phyloP scores from a whole-genome alignment of 331 rosid genomes.

The Quercus tomentella region DNA sequence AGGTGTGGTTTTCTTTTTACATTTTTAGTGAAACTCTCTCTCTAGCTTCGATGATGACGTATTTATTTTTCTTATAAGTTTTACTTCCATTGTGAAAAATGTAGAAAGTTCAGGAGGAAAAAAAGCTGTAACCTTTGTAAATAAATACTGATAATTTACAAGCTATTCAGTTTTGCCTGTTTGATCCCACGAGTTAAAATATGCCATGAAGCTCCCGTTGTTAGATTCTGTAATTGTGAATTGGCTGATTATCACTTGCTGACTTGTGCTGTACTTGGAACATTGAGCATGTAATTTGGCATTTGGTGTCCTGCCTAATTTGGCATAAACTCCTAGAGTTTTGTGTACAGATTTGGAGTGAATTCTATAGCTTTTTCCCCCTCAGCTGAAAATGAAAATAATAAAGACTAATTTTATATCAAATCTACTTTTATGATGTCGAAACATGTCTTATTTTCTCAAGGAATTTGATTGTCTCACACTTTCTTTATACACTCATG shows the following conservation, averaged over 20 bases:
- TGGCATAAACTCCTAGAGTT: not conserved
- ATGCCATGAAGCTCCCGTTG: not conserved
- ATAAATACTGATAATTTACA: conserved; percentile 55
- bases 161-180: conserved; percentile 48
- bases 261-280: not conserved
- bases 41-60: conserved; percentile 35
- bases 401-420: no score
- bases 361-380: no score
- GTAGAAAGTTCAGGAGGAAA: conserved; percentile 37
- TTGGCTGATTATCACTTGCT: not conserved
- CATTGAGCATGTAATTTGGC: not conserved
- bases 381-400: no score
- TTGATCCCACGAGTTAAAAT: conserved; percentile 24
- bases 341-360: no score
- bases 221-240: not conserved
- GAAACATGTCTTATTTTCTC: no score
- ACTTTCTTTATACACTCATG: no score
- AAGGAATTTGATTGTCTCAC: no score
- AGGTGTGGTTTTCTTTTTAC: conserved; percentile 37
- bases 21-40: conserved; percentile 33
- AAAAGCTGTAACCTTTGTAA: conserved; percentile 66
- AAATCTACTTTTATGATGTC: no score
- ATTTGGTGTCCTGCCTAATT: not conserved
- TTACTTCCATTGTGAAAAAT: conserved; percentile 42
- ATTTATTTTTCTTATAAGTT: conserved; percentile 37